phyloP scores from a whole-genome alignment of 2,329 filamentous ascomycete species.

The Fusarium sp. region DNA sequence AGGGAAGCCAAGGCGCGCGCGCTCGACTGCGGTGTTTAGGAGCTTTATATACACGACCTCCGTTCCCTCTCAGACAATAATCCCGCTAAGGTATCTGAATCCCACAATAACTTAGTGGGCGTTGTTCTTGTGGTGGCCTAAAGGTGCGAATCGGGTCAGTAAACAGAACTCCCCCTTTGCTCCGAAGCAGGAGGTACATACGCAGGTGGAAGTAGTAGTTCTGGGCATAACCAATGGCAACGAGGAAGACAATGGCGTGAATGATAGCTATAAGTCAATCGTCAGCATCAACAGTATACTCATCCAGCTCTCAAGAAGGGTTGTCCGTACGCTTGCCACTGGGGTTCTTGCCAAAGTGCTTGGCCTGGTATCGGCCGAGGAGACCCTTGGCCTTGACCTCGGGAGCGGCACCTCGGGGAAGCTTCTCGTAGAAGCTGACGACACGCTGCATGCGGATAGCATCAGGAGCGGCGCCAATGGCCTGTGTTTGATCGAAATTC shows the following conservation, averaged over 20 bases:
- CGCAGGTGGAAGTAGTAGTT: conserved; percentile 99
- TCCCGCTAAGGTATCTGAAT: conserved; percentile 36
- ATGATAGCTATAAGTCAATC: conserved; percentile 76
- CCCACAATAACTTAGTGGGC: conserved; percentile 77
- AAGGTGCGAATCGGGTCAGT: conserved; percentile 28
- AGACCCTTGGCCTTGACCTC: conserved; percentile 85
- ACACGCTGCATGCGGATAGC: conserved; percentile 98
- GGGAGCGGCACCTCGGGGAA: conserved; percentile 91
- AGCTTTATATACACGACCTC: conserved; percentile 59
- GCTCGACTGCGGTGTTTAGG: conserved; percentile 52
- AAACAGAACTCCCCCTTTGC: neutral
- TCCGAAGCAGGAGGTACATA: conserved; percentile 66
- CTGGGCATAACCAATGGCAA: conserved; percentile 91
- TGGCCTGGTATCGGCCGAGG: conserved; percentile 87
- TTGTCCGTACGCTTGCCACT: conserved; percentile 82
- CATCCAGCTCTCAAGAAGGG: conserved; percentile 41
- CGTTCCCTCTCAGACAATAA: conserved; percentile 42
- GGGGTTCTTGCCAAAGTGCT: conserved; percentile 96
- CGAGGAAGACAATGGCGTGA: conserved; percentile 83
- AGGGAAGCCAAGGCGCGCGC: conserved; percentile 52
- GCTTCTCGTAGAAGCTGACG: conserved; percentile 98
- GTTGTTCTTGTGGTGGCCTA: conserved; percentile 99
- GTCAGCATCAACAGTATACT: conserved; percentile 25
- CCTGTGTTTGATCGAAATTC: conserved; percentile 65
- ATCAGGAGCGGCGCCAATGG: conserved; percentile 94